Conservation (phyloP, 2,329 filamentous ascomycete species). For the Cercospora sojina region DNA sequence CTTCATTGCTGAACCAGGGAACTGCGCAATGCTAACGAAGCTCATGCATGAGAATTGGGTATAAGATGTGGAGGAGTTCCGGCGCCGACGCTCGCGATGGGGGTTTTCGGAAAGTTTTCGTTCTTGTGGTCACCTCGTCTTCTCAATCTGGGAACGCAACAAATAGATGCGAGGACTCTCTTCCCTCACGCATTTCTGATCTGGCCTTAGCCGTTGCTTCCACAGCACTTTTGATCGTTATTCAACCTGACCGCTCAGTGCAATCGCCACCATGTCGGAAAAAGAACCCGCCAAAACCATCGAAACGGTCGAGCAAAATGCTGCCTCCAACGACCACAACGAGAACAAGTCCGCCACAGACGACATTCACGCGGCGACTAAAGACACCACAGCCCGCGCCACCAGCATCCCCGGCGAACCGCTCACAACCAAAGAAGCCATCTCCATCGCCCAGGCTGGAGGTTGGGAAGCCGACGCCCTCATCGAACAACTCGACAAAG, state of each 20-base stretch:
- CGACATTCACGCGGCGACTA: slow-evolving; percentile 33
- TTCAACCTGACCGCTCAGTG: not conserved
- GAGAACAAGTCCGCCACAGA: slow-evolving; percentile 25
- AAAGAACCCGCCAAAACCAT: slow-evolving; percentile 26
- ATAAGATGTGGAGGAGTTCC: slow-evolving; percentile 6
- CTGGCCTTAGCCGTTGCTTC: not conserved
- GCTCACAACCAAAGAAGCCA: slow-evolving; percentile 34
- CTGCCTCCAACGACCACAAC: slow-evolving; percentile 20
- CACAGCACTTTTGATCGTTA: not conserved
- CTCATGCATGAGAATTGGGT: not conserved
- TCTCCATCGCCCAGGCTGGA: slow-evolving; percentile 35
- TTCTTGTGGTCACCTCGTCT: not conserved
- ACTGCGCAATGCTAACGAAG: not conserved
- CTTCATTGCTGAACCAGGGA: not conserved
- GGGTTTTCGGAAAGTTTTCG: not conserved
- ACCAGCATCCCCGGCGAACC: slow-evolving; percentile 27
- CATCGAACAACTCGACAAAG: slow-evolving; percentile 44
- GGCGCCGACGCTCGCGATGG: not conserved
- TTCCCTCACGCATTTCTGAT: not conserved
- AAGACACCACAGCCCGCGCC: slow-evolving; percentile 32
- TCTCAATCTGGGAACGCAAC: no score
- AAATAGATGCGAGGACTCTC: not conserved
- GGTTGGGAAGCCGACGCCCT: slow-evolving; percentile 49
- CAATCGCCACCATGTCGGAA: slow-evolving; percentile 20
- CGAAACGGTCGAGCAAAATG: slow-evolving; percentile 13